Percentiles rank a stretch among this genome's conserved stretches.
phyloP scores from a whole-genome alignment of 495 filamentous ascomycete species.

The Neurospora tetraspora region DNA sequence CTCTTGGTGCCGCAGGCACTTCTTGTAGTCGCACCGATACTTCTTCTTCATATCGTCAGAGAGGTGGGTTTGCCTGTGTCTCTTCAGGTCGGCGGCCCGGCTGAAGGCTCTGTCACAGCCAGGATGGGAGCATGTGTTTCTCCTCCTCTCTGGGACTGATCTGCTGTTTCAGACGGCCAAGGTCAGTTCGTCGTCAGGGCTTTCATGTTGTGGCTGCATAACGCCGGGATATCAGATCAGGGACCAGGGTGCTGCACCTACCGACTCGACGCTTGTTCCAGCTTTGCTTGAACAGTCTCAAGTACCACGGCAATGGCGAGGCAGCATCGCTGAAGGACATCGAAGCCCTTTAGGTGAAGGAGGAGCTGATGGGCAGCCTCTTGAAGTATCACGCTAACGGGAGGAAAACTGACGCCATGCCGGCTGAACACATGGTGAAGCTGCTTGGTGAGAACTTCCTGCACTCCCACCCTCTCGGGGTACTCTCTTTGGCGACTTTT shows the following conservation, averaged over 20 bases:
- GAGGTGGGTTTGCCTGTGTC: conserved; percentile 33
- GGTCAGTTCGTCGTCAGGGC: background rate
- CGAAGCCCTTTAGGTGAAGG: conserved; percentile 1
- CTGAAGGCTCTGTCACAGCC: conserved; percentile 28
- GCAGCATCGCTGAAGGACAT: conserved; percentile 4
- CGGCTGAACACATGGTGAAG: background rate
- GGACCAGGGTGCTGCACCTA: background rate
- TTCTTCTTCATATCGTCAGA: conserved; percentile 22
- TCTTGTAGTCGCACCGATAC: conserved; percentile 33
- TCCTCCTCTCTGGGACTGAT: background rate
- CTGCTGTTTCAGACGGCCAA: background rate
- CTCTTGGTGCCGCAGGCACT: conserved; percentile 23
- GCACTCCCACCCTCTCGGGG: conserved; percentile 4
- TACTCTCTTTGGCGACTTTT: background rate
- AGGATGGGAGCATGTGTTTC: conserved; percentile 17
- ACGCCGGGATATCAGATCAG: background rate
- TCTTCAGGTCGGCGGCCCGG: conserved; percentile 38
- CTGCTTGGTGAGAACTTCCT: conserved; percentile 2
- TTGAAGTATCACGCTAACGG: background rate
- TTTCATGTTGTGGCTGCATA: background rate
- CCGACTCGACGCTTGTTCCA: background rate
- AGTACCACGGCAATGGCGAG: conserved; percentile 5
- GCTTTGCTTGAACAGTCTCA: background rate
- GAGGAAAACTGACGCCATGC: background rate
- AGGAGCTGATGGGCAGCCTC: conserved; percentile 17